Percentiles rank a stretch among this genome's conserved stretches.
phyloP scores from a whole-genome alignment of 139 green algal species.

The Pleodorina starrii region DNA sequence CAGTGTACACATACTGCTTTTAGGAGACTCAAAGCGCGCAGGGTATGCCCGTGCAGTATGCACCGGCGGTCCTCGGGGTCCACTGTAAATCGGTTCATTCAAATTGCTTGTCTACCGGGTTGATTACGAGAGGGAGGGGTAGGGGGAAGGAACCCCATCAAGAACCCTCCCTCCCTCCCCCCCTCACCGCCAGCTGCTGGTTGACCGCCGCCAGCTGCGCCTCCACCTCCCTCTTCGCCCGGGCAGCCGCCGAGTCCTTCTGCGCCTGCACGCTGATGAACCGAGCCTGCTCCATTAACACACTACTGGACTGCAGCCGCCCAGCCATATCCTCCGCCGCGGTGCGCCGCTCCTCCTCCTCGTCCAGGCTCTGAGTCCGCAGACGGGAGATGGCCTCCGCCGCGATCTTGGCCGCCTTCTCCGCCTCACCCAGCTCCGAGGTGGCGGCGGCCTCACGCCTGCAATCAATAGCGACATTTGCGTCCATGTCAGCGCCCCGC shows the following conservation, averaged over 20 bases:
- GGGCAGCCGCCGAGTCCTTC: conserved; percentile 52
- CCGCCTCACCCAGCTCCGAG: conserved; percentile 54
- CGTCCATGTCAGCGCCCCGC: too few species aligned
- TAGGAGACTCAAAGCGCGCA: neutral
- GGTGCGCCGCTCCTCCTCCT: neutral
- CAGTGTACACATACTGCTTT: too few species aligned
- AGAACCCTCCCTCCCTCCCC: too few species aligned
- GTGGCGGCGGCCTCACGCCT: conserved; percentile 55
- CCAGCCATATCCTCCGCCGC: conserved; percentile 45
- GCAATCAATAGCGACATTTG: too few species aligned
- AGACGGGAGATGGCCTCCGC: conserved; percentile 37
- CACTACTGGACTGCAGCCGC: conserved; percentile 23
- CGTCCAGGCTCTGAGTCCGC: neutral
- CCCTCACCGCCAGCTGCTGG: neutral
- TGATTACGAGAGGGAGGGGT: too few species aligned
- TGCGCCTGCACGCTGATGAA: conserved; percentile 54
- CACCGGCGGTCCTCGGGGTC: too few species aligned
- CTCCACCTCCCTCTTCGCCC: conserved; percentile 36
- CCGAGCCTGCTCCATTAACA: conserved; percentile 60
- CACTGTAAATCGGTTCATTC: too few species aligned
- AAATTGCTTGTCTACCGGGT: too few species aligned
- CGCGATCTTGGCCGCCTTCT: conserved; percentile 64
- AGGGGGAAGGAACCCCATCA: too few species aligned
- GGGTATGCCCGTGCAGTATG: too few species aligned
- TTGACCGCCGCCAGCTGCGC: conserved; percentile 33